Evolutionary conservation across 306 rosid genomes (phyloP).

Genomic region (Cucurbita argyrosperma): DNA sequence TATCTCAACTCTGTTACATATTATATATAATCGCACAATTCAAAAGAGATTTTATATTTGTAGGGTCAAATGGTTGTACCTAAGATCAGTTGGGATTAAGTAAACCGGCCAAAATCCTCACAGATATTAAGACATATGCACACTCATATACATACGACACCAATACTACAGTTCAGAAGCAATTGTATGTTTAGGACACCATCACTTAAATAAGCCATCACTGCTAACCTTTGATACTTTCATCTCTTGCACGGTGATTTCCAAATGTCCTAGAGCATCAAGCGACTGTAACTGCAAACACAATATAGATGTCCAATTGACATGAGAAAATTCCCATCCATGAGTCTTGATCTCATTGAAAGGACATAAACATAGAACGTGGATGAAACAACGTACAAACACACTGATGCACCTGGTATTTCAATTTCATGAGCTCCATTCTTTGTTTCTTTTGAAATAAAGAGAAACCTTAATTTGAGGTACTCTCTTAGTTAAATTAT

Average conservation of each 20-base stretch:
- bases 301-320: not conserved
- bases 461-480: not conserved
- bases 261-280: conserved; percentile 46
- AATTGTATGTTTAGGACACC: not conserved
- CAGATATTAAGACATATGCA: not conserved
- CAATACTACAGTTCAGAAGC: not conserved
- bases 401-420: not conserved
- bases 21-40: not conserved
- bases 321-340: not conserved
- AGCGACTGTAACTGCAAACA: conserved; percentile 60
- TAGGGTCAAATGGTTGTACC: not conserved
- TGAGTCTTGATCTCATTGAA: not conserved
- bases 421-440: not conserved
- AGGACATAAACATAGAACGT: not conserved
- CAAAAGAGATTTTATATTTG: not conserved
- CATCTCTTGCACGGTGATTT: conserved; percentile 39
- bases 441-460: not conserved
- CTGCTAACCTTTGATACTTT: conserved; percentile 33
- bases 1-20: not conserved
- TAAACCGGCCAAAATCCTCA: not conserved
- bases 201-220: not conserved
- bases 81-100: not conserved
- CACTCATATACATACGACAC: not conserved
- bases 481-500: not conserved
- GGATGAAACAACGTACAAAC: not conserved